Base-by-base conservation (phyloP, 768 basidiomycete species). In the Phlebiopsis flavidoalba region DNA sequence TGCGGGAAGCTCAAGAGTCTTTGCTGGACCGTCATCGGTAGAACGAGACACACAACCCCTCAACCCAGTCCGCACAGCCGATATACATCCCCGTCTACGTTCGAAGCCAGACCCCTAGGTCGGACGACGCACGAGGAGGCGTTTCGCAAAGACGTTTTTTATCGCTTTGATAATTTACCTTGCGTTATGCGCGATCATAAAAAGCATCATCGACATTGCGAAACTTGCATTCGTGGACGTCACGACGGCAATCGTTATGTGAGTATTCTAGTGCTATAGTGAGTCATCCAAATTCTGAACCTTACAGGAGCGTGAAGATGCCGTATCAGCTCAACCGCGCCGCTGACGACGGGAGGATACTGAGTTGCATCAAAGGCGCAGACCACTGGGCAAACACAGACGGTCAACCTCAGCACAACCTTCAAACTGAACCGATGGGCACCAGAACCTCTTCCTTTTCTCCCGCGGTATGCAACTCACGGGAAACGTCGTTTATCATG, bases 111-210 rank as follows among this genome's bases (percentile, higher is more conserved):
- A 43, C 17, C 12, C 40, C 53, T 40, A 15, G 47, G 45, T 22
- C 58, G 60, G 33, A 62, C 46, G 1, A 60, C 67, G 5, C 46
- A 58, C 40, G 40, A 43, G 17, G 5, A 56, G 33, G 36, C 48
- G 70, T 15, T 71, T 71, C 50, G 24, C 65, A 43, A 64, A 64
- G 47, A 66, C 70, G 0, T 62, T 70, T 26, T 62, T 45, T 7
- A 35, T 66, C 2, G 69, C 67, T 7, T 10, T 65, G 17, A 35
- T 67, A 10, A 62, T 68, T 15, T 70, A 59, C 48, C 1, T 64
- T 2, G 47, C 60, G 3, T 26, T 66, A 8, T 60, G 45, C 35
- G 56, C 54, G 11, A 24, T 64, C 26, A 59, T 53, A 17, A 59
- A 58, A 3, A 65, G 63, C 58, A 49, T 60, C 5, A 33, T 57